phyloP scores from a whole-genome alignment of 192 early-diverging fungal genomes.

The Gorgonomyces haynaldii region DNA sequence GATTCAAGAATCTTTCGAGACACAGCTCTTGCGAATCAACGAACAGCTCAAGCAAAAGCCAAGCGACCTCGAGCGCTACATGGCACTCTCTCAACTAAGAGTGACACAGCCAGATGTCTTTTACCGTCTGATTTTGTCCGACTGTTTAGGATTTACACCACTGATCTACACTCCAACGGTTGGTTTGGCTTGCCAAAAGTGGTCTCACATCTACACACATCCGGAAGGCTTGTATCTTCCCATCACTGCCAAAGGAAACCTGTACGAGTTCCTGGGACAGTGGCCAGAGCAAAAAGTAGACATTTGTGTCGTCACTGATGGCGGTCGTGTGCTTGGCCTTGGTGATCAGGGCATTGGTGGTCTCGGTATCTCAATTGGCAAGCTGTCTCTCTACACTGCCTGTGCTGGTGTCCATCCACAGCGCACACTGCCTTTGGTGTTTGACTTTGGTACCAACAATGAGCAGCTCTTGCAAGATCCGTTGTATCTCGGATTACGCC shows the following conservation, averaged over 20 bases:
- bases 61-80: conserved; percentile 65
- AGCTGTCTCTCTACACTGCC: conserved; percentile 74
- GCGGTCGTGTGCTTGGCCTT: conserved; percentile 84
- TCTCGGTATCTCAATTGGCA: conserved; percentile 92
- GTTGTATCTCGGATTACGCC: conserved; percentile 75
- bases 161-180: conserved; percentile 35
- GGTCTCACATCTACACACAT: conserved; percentile 75
- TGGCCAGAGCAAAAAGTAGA: conserved; percentile 60
- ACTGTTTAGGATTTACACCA: conserved; percentile 10
- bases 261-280: conserved; percentile 66
- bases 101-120: conserved; percentile 67
- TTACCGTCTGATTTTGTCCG: conserved; percentile 52
- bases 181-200: conserved; percentile 65
- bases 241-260: conserved; percentile 57
- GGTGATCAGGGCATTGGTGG: conserved; percentile 93
- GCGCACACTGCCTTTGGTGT: conserved; percentile 76
- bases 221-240: conserved; percentile 71
- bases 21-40: conserved; percentile 58
- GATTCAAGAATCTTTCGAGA: conserved; percentile 52
- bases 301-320: conserved; percentile 92
- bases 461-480: conserved; percentile 69
- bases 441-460: conserved; percentile 90
- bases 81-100: conserved; percentile 69
- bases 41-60: conserved; percentile 57
- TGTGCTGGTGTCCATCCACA: conserved; percentile 68